Evolutionary conservation across 805 yeast genomes (phyloP).

Genomic region (Yarrowia phangngaensis): DNA sequence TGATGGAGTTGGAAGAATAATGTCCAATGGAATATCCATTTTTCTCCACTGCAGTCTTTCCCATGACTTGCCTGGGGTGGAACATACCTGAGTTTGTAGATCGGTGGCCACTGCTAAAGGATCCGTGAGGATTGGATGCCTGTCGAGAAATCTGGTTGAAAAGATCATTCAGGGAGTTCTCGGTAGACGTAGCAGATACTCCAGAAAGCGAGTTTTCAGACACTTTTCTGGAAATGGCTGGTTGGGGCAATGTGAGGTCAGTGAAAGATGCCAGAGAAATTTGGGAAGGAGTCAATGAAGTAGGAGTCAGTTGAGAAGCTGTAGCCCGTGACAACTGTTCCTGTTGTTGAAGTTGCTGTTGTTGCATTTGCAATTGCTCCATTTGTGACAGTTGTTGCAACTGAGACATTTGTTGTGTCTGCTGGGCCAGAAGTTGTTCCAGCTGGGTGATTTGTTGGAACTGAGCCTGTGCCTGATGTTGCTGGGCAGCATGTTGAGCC

Average conservation of each 20-base stretch:
- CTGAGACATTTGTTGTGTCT: background rate
- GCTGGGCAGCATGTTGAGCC: conserved; percentile 13
- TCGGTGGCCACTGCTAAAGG: conserved; percentile 19
- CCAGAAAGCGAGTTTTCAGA: conserved; percentile 2
- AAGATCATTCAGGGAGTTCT: conserved; percentile 19
- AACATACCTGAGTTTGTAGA: conserved; percentile 10
- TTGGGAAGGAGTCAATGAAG: conserved; percentile 11
- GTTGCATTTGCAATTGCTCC: background rate
- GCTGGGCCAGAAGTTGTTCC: too few relatives aligned
- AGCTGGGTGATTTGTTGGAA: too few relatives aligned
- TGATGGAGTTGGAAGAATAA: conserved; percentile 6
- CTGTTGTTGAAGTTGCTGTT: conserved; percentile 11
- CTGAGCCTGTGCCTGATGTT: conserved; percentile 1
- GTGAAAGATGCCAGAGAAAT: conserved; percentile 14
- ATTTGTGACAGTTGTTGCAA: conserved; percentile 4
- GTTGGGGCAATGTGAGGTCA: conserved; percentile 17
- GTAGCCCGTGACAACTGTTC: conserved; percentile 1
- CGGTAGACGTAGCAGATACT: conserved; percentile 5
- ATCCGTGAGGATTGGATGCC: conserved; percentile 22
- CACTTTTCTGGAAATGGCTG: conserved; percentile 23
- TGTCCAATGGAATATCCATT: conserved; percentile 17
- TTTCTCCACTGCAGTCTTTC: conserved; percentile 8
- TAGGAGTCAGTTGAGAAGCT: conserved; percentile 15
- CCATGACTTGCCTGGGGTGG: conserved; percentile 23
- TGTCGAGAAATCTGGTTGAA: conserved; percentile 22